Base-by-base conservation (phyloP, 768 basidiomycete species). In the Tylopilus vinaceipallidus region DNA sequence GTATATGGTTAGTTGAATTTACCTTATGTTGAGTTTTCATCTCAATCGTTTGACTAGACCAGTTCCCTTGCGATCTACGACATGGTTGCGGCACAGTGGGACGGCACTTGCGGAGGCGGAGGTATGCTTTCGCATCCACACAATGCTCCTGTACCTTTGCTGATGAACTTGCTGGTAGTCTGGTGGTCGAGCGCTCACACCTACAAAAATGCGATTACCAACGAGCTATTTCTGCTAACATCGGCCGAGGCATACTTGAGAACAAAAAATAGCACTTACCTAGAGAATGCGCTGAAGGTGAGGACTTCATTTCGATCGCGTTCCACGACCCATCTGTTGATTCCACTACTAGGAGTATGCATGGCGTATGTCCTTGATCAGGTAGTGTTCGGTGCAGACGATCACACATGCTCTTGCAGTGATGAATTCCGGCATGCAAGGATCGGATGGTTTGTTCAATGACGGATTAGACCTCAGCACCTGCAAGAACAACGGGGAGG, bases 201-300 rank as follows among this genome's bases (percentile, higher is more conserved):
- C 0, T 82, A 82, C 68, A 82, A 82, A 66, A 81, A 82, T 45
- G 78, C 80, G 10, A 75, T 83, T 50, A 82, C 80, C n/a, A 82
- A 82, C 54, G 71, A 81, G 47, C 70, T 82, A 10, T 82, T 80
- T 66, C 65, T 82, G 14, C 62, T 75, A 29, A 70, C 73, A 6
- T 81, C 80, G 3, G 79, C 80, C 3, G 52, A 63, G 24, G 80
- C 75, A 8, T 80, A 74, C 54, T 54, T 75, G 29, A 66, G 53
- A 39, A 70, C 63, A 33, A 47, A 62, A 2, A 70, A 72, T 36
- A 56, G 63, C 22, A 62, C 67, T 1, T 82, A 75, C 56, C 71
- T 81, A 27, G 62, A 66, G 37, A 82, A 82, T 56, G 80, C 79
- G 1, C 55, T 73, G 19, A 75, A 72, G 65, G 79, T 75, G 19